Conservation (phyloP, 2,329 filamentous ascomycete species). For the Fusarium nodosum region DNA sequence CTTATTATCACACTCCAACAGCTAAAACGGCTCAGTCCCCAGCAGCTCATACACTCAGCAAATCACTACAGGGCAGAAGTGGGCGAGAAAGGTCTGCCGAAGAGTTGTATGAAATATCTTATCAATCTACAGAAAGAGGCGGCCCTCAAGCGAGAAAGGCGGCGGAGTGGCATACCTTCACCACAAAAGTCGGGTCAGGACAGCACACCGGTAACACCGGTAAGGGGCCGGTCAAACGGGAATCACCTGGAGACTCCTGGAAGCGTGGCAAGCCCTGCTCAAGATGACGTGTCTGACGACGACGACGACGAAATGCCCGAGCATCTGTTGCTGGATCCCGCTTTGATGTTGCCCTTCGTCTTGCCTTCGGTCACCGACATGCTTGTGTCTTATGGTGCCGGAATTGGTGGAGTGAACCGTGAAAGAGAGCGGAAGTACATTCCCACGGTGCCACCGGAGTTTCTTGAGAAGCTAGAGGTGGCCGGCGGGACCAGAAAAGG, state of each 20-base stretch:
- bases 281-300: slow-evolving; percentile 63
- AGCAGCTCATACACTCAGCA: slow-evolving; percentile 91
- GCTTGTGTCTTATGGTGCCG: slow-evolving; percentile 94
- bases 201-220: slow-evolving; percentile 62
- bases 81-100: slow-evolving; percentile 90
- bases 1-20: slow-evolving; percentile 91
- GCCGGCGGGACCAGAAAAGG: slow-evolving; percentile 62
- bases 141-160: slow-evolving; percentile 69
- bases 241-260: slow-evolving; percentile 60
- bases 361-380: slow-evolving; percentile 97
- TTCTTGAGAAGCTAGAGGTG: slow-evolving; percentile 86
- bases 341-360: slow-evolving; percentile 94
- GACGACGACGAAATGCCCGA: slow-evolving; percentile 79
- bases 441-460: slow-evolving; percentile 93
- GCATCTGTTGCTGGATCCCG: slow-evolving; percentile 86
- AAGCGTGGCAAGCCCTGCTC: slow-evolving; percentile 57
- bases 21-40: slow-evolving; percentile 83
- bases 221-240: slow-evolving; percentile 58
- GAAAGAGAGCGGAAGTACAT: slow-evolving; percentile 96
- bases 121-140: slow-evolving; percentile 82
- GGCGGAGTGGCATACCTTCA: slow-evolving; percentile 63
- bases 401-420: slow-evolving; percentile 91
- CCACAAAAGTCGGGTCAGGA: slow-evolving; percentile 55
- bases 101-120: slow-evolving; percentile 89
- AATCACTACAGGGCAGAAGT: slow-evolving; percentile 96